Evolutionary conservation across 2,329 filamentous ascomycete species (phyloP).

Genomic region (Cordyceps cicadae): DNA sequence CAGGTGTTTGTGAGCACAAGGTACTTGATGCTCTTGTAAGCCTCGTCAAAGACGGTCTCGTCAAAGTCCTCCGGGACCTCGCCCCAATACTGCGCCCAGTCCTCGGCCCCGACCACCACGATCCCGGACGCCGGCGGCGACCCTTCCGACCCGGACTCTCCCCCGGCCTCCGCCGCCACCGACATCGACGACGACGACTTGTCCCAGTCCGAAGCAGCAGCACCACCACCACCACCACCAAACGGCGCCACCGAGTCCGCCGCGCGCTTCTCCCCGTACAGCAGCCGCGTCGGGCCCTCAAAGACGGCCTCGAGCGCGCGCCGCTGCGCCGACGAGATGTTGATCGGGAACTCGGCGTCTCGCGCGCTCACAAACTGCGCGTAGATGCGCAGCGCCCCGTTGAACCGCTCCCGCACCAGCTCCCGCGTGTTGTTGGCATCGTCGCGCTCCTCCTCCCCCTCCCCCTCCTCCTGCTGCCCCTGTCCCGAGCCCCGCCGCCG

Average conservation of each 20-base stretch:
- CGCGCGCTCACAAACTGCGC: conserved; percentile 48
- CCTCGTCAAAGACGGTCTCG: conserved; percentile 47
- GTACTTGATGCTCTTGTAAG: conserved; percentile 55
- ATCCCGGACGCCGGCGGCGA: neutral
- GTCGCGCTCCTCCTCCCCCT: conserved; percentile 4
- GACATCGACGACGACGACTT: neutral
- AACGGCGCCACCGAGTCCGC: conserved; percentile 34
- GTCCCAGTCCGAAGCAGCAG: neutral
- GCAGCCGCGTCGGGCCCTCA: conserved; percentile 37
- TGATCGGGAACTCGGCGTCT: conserved; percentile 57
- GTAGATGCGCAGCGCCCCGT: conserved; percentile 53
- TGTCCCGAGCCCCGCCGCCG: too few species aligned
- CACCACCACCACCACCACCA: conserved; percentile 19
- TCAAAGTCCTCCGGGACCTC: conserved; percentile 42
- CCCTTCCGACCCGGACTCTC: neutral
- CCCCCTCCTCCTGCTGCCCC: too few species aligned
- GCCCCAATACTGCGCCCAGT: conserved; percentile 26
- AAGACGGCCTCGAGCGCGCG: conserved; percentile 48
- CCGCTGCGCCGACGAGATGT: conserved; percentile 48
- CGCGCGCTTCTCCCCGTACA: conserved; percentile 29
- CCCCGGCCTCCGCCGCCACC: neutral
- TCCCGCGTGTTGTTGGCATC: conserved; percentile 14
- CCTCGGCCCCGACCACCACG: conserved; percentile 6
- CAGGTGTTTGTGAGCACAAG: conserved; percentile 62
- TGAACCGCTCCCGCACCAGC: conserved; percentile 41